Percentiles rank a stretch among this genome's conserved stretches.
phyloP scores from a whole-genome alignment of 78 protist species.

The Dictyostelium intermedium region DNA sequence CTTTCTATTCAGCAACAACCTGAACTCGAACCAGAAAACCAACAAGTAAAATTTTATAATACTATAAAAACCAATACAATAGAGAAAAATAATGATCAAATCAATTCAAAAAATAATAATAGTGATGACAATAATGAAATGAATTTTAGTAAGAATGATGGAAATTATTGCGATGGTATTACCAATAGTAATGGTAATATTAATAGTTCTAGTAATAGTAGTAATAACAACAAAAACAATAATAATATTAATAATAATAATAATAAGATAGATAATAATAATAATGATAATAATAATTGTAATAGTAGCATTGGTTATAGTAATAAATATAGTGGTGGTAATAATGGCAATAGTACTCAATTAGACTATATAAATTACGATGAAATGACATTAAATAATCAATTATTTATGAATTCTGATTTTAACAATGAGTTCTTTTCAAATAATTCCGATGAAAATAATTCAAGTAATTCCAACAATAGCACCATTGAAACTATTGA shows the following conservation, averaged over 20 bases:
- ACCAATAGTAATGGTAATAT: neutral
- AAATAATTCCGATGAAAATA: neutral
- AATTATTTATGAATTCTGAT: neutral
- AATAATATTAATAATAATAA: too few relatives aligned
- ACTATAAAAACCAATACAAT: neutral
- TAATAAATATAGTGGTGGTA: too few relatives aligned
- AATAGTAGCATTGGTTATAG: too few relatives aligned
- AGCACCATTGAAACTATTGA: neutral
- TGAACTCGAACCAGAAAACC: neutral
- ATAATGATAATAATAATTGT: too few relatives aligned
- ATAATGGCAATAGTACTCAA: neutral
- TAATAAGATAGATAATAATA: too few relatives aligned
- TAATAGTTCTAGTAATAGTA: neutral
- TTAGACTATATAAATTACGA: neutral
- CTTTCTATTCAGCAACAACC: neutral
- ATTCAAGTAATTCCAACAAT: neutral
- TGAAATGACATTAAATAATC: neutral
- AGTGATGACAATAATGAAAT: neutral
- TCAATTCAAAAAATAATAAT: neutral
- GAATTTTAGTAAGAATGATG: too few relatives aligned
- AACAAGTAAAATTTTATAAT: neutral
- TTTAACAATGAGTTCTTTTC: neutral
- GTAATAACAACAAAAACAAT: neutral
- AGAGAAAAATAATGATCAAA: neutral
- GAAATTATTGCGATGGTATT: too few relatives aligned